Percentiles rank a stretch among this genome's conserved stretches.
These are phyloP conservation scores for Hemisphaericaspora xylofermentans DNA, from an alignment of 1,139 yeast genomes.

Conservation along the genomic window DNA sequence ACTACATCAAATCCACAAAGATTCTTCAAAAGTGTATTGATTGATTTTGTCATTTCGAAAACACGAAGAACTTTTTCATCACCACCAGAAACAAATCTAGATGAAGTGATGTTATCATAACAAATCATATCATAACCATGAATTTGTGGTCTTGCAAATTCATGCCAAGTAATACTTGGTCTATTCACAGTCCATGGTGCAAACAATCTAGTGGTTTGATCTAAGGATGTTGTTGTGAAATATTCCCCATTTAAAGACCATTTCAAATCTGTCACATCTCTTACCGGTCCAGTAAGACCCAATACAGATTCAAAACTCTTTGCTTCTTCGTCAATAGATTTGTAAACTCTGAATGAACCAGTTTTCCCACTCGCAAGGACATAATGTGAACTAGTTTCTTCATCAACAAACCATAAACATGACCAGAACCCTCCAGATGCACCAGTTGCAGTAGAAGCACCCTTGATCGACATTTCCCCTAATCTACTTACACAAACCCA, in stretches of 20 bases:
- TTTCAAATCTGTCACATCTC: conserved; percentile 71
- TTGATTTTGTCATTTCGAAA: conserved; percentile 85
- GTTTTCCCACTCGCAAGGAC: conserved; percentile 85
- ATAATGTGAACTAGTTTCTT: conserved; percentile 36
- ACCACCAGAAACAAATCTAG: conserved; percentile 86
- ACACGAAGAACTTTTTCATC: conserved; percentile 92
- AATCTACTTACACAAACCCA: conserved; percentile 83
- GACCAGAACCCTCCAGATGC: conserved; percentile 98
- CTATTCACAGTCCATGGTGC: conserved; percentile 56
- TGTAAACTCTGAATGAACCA: conserved; percentile 88
- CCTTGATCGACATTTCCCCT: conserved; percentile 92
- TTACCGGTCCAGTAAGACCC: conserved; percentile 76
- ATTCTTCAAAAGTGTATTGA: conserved; percentile 58
- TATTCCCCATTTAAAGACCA: conserved; percentile 77
- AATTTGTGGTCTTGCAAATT: conserved; percentile 94
- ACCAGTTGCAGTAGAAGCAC: conserved; percentile 98
- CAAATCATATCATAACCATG: conserved; percentile 98
- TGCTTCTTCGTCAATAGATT: conserved; percentile 29
- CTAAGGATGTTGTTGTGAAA: conserved; percentile 73
- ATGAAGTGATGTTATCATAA: conserved; percentile 57
- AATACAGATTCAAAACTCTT: conserved; percentile 52
- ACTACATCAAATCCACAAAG: conserved; percentile 48
- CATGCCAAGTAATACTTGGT: conserved; percentile 64
- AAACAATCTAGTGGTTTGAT: conserved; percentile 87
- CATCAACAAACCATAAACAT: conserved; percentile 68